Evolutionary conservation across 192 early-diverging fungal species (phyloP), one percentile per base, ranked within the genome.

Genomic region (Linnemannia schmuckeri): DNA sequence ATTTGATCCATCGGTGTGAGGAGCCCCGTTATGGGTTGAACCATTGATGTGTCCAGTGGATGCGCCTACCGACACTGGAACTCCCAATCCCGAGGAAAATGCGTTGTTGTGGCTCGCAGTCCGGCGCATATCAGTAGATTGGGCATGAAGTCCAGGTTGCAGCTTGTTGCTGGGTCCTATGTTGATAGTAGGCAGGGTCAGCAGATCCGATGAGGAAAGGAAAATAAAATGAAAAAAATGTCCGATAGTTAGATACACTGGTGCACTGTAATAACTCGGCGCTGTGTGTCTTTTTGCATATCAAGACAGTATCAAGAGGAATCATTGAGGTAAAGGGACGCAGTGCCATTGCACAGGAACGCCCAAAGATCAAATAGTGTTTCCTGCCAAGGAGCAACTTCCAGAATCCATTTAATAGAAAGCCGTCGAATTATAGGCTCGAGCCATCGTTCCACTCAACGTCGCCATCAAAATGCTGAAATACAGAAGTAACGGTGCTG

Each of bases 51-150:
- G 40, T 68, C 79, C 75, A 20, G n/a, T 33, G 24, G 46, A 47
- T 20, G 49, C 52, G 35, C 70, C 57, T 70, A 27, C 71, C 10
- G 70, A n/a, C 10, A 81, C 15, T 24, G 82, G 77, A 30, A 74
- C 30, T 35, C 82, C 82, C 40, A 84, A 68, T 38, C 82, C 82
- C 4, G 77, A 75, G 0, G 85, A 81, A 30, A 87, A 87, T 18
- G 85, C 79, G n/a, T 81, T 87, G 42, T 87, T 87, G 40, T 87
- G 85, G 47, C 85, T 87, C 24, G 85, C 85, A 37, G 85, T 87
- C 7, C 85, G 76, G 4, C 85, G 54, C 85, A 87, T 87, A 38
- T 87, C 85, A 6, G 72, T 75, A 9, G 75, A 30, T 35, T 87
- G 85, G 22, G 76, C 71, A 24, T 75, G 66, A 63, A 78, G 85